Evolutionary conservation across 2,329 filamentous ascomycete species (phyloP).

Genomic region (Aspergillus pseudotamarii): DNA sequence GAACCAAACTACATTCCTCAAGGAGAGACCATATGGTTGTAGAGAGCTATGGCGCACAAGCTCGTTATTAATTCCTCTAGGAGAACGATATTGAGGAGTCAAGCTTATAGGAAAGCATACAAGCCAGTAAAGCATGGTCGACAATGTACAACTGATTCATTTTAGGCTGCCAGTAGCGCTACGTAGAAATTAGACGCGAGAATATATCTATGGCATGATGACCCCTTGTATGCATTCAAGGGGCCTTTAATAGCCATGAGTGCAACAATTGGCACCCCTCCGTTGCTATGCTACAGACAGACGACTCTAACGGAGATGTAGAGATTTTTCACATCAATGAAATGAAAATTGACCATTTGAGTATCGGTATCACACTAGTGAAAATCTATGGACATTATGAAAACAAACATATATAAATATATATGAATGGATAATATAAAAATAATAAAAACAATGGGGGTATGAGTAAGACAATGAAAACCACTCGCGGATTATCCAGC

Average conservation of each 20-base stretch:
- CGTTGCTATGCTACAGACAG: background rate
- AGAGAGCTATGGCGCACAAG: too few species aligned
- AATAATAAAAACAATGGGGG: background rate
- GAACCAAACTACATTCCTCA: too few species aligned
- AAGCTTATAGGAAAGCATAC: too few species aligned
- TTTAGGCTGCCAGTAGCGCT: too few species aligned
- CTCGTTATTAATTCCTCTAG: too few species aligned
- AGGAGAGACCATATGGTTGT: too few species aligned
- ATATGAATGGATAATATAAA: background rate
- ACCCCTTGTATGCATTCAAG: too few species aligned
- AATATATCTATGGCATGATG: too few species aligned
- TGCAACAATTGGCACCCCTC: background rate
- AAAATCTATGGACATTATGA: background rate
- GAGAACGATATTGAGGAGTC: too few species aligned
- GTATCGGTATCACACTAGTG: background rate
- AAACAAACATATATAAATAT: background rate
- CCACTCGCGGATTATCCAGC: background rate
- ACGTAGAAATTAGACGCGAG: too few species aligned
- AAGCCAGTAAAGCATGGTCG: too few species aligned
- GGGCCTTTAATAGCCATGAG: background rate
- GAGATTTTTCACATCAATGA: background rate
- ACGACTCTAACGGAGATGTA: background rate
- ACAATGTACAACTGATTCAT: too few species aligned
- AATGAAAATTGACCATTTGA: background rate
- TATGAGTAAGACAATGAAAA: background rate